Evolutionary conservation across 257 asterid genomes (phyloP).

Genomic region (Ligustrum vulgare): DNA sequence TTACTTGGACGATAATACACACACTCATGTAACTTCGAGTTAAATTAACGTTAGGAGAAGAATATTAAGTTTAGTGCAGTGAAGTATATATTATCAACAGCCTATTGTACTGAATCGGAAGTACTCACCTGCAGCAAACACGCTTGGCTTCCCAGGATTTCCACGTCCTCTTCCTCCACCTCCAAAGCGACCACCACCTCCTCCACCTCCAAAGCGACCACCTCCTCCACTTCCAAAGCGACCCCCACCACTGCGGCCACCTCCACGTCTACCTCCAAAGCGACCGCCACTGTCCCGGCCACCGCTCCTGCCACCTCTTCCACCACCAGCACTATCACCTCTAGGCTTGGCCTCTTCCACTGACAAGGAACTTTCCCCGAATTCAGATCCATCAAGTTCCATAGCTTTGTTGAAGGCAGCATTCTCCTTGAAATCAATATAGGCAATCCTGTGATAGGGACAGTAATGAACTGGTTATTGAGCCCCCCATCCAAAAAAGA

Average conservation of each 20-base stretch:
- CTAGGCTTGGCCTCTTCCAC: slow-evolving; percentile 79
- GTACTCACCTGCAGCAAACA: slow-evolving; percentile 22
- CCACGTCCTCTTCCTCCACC: slow-evolving; percentile 29
- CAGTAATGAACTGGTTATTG: neutral
- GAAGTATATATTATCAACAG: neutral
- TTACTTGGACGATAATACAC: too few species aligned
- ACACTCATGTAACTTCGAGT: too few species aligned
- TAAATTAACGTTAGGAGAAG: too few species aligned
- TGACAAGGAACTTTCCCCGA: slow-evolving; percentile 35
- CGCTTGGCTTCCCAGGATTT: slow-evolving; percentile 17
- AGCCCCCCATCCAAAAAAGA: too few species aligned
- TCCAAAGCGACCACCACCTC: too few species aligned
- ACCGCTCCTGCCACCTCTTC: slow-evolving; percentile 17
- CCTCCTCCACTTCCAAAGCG: slow-evolving; percentile 7
- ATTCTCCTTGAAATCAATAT: slow-evolving; percentile 48
- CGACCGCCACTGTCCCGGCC: slow-evolving; percentile 20
- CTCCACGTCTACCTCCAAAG: slow-evolving; percentile 7
- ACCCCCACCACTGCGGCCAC: neutral
- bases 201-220: too few species aligned
- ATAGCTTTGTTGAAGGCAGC: slow-evolving; percentile 55
- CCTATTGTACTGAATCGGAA: neutral
- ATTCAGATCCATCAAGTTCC: slow-evolving; percentile 47
- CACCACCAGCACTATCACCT: slow-evolving; percentile 32
- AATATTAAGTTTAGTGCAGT: too few species aligned
- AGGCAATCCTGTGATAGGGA: slow-evolving; percentile 58